A percentile compares a stretch with the other conserved stretches of the same genome.
These are phyloP conservation scores for Ophiostoma triangulosporum DNA, from an alignment of 2,329 filamentous ascomycete species.

Conservation along the genomic window DNA sequence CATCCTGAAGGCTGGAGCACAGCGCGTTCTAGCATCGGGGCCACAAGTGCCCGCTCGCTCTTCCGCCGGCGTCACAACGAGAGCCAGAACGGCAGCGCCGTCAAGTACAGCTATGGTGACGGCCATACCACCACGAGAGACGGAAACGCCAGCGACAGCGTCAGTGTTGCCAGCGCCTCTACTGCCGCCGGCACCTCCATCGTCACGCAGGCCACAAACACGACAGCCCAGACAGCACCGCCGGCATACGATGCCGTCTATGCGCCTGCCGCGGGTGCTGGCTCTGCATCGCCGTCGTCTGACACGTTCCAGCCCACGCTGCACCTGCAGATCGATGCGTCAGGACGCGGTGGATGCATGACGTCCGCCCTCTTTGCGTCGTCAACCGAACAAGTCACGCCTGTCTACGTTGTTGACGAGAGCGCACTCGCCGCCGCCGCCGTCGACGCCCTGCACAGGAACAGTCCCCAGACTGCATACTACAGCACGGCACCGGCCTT, in stretches of 20 bases:
- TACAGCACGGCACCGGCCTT: constrained; percentile 23
- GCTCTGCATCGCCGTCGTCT: not conserved
- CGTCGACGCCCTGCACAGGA: constrained; percentile 2
- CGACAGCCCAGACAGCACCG: constrained; percentile 6
- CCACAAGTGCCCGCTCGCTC: not conserved
- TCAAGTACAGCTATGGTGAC: not conserved
- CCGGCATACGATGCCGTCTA: constrained; percentile 9
- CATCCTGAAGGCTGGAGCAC: not conserved
- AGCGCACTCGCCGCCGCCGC: constrained; percentile 26
- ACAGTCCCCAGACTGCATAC: not conserved
- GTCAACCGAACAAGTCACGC: not conserved
- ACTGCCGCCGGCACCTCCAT: not conserved
- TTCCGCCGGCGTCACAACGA: not conserved
- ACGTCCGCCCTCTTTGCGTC: not conserved
- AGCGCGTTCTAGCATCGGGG: not conserved
- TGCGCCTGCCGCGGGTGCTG: constrained; percentile 3
- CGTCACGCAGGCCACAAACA: not conserved
- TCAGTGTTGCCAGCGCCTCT: not conserved
- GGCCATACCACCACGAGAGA: not conserved
- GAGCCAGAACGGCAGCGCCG: not conserved
- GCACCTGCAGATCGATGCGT: constrained; percentile 32
- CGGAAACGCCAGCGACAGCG: not conserved
- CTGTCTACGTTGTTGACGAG: not conserved
- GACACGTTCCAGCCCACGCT: constrained; percentile 14
- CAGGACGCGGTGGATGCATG: not conserved